These are phyloP conservation scores for Mucor saturninus DNA, from an alignment of 371 early-diverging fungal species.

Conservation along the genomic window DNA sequence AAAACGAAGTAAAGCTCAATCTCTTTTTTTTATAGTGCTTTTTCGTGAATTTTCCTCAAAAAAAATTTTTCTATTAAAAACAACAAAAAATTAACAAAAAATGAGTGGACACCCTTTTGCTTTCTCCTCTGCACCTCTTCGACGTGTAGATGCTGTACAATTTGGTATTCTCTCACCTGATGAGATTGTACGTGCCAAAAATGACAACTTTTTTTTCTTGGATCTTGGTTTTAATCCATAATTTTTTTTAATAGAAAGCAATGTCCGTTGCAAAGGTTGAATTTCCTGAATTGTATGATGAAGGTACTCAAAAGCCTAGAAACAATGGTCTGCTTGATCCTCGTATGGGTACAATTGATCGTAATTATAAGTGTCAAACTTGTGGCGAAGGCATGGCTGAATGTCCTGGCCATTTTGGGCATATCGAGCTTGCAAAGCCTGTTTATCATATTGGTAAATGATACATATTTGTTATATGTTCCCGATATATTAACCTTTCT, in stretches of 20 bases:
- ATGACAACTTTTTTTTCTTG: neutral
- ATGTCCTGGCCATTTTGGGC: conserved; percentile 99
- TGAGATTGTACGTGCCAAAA: conserved; percentile 80
- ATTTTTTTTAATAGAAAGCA: conserved; percentile 71
- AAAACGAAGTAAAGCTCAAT: neutral
- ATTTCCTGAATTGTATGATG: conserved; percentile 95
- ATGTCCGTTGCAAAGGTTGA: conserved; percentile 97
- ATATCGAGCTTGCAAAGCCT: conserved; percentile 98
- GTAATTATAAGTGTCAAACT: conserved; percentile 97
- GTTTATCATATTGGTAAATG: conserved; percentile 89
- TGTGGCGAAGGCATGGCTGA: conserved; percentile 96
- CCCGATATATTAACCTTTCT: neutral
- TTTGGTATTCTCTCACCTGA: conserved; percentile 97
- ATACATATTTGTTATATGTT: conserved; percentile 16
- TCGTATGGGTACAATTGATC: conserved; percentile 99
- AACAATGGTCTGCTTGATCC: conserved; percentile 94
- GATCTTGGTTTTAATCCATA: conserved; percentile 12
- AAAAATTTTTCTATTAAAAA: conserved; percentile 8
- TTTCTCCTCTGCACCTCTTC: conserved; percentile 89
- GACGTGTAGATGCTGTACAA: conserved; percentile 90
- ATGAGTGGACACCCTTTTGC: conserved; percentile 71
- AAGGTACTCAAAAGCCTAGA: conserved; percentile 87
- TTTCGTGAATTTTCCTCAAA: conserved; percentile 4
- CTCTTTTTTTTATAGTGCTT: neutral
- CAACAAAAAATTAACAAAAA: conserved; percentile 10